Conservation (phyloP, 2,329 filamentous ascomycete genomes). For the Claviceps maximensis region DNA sequence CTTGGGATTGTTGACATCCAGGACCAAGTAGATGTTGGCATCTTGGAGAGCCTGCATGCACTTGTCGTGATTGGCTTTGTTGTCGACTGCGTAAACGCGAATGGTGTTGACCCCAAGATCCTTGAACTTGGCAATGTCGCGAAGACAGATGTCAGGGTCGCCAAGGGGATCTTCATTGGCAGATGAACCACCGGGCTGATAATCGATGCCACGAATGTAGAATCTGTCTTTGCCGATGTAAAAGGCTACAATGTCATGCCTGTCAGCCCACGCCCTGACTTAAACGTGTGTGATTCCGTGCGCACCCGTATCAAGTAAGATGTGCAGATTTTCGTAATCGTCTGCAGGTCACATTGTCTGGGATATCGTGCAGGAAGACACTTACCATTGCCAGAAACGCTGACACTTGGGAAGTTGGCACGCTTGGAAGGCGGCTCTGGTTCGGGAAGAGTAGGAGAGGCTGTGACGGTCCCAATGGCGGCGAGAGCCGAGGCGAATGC, state of each 20-base stretch:
- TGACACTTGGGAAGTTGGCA: conserved; percentile 34
- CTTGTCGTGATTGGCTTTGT: conserved; percentile 63
- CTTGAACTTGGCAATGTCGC: conserved; percentile 72
- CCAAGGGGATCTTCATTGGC: conserved; percentile 59
- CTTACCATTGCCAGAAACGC: conserved; percentile 44
- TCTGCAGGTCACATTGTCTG: not conserved
- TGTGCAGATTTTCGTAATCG: not conserved
- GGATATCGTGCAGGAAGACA: too few species aligned
- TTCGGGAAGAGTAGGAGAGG: conserved; percentile 36
- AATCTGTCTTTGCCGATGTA: conserved; percentile 39
- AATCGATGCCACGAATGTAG: conserved; percentile 48
- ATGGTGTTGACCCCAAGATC: conserved; percentile 81
- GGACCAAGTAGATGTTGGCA: conserved; percentile 81
- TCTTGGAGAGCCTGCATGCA: conserved; percentile 74
- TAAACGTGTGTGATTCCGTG: not conserved
- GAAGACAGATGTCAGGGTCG: conserved; percentile 54
- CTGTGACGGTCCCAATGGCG: conserved; percentile 29
- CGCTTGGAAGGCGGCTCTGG: conserved; percentile 37
- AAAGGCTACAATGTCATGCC: conserved; percentile 30
- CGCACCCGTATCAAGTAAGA: not conserved
- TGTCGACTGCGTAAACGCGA: conserved; percentile 88
- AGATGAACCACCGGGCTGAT: conserved; percentile 48
- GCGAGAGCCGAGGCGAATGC: conserved; percentile 35
- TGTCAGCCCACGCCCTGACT: not conserved
- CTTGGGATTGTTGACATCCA: conserved; percentile 80